Base-by-base conservation (phyloP, 2,329 filamentous ascomycete genomes). In the Ophiosphaerella narmari region DNA sequence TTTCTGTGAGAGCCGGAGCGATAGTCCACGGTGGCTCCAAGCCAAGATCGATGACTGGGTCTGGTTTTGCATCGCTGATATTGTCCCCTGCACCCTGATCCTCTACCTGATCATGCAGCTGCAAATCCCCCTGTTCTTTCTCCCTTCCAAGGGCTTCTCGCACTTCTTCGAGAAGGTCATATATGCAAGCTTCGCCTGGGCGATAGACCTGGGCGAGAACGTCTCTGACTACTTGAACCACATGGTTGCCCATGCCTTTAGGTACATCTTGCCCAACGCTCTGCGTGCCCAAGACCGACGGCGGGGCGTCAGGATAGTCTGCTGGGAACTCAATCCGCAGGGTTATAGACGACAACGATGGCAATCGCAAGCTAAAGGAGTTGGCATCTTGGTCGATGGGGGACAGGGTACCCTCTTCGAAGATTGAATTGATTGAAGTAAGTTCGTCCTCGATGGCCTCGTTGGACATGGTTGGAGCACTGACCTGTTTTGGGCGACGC, bases 371-470 rank as follows among this genome's bases (percentile, higher is more conserved):
- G 70, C 50, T 75, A 65, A 37, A 78, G 63, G 55, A 60, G 66
- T 43, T 72, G 50, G 48, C 52, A 41, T 61, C 40, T 23, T 55
- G 45, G 46, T 68, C 62, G 24, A 70, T 54, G 0, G 60, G 54
- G 1, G 62, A 52, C 7, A 92, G 78, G 9, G 87, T 88, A n/a
- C 77, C 78, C 40, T 85, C 80, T 57, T 86, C 87, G 74, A 92
- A 94, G 58, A 94, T 94, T 46, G 90, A 89, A 73, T 93, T 94
- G 66, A 94, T 87, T 55, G 88, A 90, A 66, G 87, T 87, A 26
- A 92, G 77, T 70, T 94, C 90, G 74, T 94, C 89, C 41, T 75
- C 71, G 23, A 93, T 80, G 42, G 78, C 63, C 37, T 68, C 66
- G 60, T 71, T 69, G 43, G 38, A 39, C 46, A 43, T 43, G 46